A percentile compares a stretch with the other conserved stretches of the same genome.
These are phyloP conservation scores for Halophytophthora polymorphica DNA, from an alignment of 352 stramenopile species.

Conservation along the genomic window DNA sequence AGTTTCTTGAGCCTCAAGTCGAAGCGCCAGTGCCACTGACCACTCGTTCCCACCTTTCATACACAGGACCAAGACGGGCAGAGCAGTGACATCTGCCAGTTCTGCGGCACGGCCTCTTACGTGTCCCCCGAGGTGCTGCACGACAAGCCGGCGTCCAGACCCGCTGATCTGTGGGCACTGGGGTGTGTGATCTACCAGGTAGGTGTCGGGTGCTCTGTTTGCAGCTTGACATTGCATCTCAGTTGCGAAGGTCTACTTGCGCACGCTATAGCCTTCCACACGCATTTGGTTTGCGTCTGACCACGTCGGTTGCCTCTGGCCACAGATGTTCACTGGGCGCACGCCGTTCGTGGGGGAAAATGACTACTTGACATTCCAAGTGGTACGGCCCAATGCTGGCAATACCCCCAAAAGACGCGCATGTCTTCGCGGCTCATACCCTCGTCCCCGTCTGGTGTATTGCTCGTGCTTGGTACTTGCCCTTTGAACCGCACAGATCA, in stretches of 20 bases:
- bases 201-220: neutral
- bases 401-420: neutral
- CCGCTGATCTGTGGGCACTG: constrained; percentile 89
- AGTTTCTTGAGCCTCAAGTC: neutral
- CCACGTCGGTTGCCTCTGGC: neutral
- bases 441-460: neutral
- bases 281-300: neutral
- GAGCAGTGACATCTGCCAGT: constrained; percentile 54
- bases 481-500: constrained; percentile 38
- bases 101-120: constrained; percentile 90
- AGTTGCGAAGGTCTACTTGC: neutral
- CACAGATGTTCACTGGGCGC: constrained; percentile 77
- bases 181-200: constrained; percentile 89
- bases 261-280: neutral
- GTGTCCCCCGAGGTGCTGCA: constrained; percentile 90
- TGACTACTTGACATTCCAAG: constrained; percentile 90
- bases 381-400: constrained; percentile 28
- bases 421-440: neutral
- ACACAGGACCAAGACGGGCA: constrained; percentile 76
- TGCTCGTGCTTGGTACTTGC: neutral
- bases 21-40: constrained; percentile 8
- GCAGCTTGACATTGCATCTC: neutral
- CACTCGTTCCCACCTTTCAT: constrained; percentile 1
- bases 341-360: constrained; percentile 88
- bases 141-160: constrained; percentile 70